Percentiles rank a stretch among this genome's conserved stretches.
phyloP scores from a whole-genome alignment of 1,139 yeast species.

The Entelexis paramagnoliae region DNA sequence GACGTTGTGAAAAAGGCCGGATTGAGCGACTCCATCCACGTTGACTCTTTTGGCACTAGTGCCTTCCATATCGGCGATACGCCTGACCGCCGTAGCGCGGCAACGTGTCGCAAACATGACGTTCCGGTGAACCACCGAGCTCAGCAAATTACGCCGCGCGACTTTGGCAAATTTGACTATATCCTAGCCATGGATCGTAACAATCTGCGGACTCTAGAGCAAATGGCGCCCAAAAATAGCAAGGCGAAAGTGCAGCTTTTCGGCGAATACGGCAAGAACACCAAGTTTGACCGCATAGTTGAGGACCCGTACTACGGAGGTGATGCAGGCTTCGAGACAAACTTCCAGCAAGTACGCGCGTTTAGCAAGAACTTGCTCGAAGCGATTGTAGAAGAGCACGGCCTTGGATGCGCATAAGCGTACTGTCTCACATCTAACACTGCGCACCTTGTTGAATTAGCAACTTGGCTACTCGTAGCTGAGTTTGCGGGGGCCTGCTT shows the following conservation, averaged over 20 bases:
- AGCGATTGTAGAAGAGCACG: conserved; percentile 12
- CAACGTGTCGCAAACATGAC: conserved; percentile 59
- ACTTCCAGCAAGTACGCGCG: conserved; percentile 61
- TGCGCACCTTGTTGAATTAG: no score
- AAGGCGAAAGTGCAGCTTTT: conserved; percentile 46
- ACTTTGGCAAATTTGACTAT: conserved; percentile 67
- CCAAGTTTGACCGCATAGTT: conserved; percentile 46
- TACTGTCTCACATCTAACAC: no score
- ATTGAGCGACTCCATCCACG: conserved; percentile 37
- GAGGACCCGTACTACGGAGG: conserved; percentile 94
- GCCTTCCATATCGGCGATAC: conserved; percentile 73
- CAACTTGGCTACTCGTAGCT: no score
- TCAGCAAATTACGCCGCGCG: conserved; percentile 51
- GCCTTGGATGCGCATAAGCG: not conserved
- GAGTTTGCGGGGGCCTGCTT: no score
- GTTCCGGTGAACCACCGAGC: conserved; percentile 69
- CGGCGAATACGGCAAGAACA: conserved; percentile 63
- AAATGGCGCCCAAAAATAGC: conserved; percentile 47
- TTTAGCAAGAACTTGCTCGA: conserved; percentile 58
- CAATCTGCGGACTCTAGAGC: conserved; percentile 50
- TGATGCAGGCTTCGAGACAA: conserved; percentile 64
- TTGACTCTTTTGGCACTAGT: conserved; percentile 85
- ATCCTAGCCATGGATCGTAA: conserved; percentile 71
- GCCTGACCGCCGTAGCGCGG: conserved; percentile 66
- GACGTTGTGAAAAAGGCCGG: conserved; percentile 49